Base-by-base conservation (phyloP, 176 grass and related monocot species). In the Elaeis guineensis region DNA sequence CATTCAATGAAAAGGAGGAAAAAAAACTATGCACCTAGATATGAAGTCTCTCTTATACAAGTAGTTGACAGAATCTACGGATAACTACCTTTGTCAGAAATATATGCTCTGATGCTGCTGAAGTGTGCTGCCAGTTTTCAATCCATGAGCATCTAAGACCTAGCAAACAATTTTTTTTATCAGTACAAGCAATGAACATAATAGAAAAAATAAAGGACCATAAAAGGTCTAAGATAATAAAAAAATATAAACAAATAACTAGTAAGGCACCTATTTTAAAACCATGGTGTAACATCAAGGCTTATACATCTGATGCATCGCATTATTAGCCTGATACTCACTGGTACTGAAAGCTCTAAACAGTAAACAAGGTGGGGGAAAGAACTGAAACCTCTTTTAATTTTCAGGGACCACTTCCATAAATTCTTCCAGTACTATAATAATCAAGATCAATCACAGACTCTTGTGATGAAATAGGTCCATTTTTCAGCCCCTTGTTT, bases 391-490 rank as follows among this genome's bases (percentile, higher is more conserved):
- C 93, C 81, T 98, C 78, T 81, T 89, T 98, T 22, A 98, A 83
- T 66, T 86, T 69, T 98, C 79, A 44, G 74, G 84, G 21, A 81
- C 87, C 19, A 98, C 81, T 65, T 92, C 87, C 66, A 83, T 71
- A 75, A 98, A 76, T 80, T 98, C 93, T 69, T 98, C 93, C 60
- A 86, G 81, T 81, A 57, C 50, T 86, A 54, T 89, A 98, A 67
- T 92, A 91, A 74, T 98, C 84, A 66, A 98, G 87, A 77, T 98
- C 88, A 67, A 98, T 82, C 62, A 73, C 66, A 62, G 76, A 74
- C 20, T 85, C 87, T 64, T 74, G 73, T 32, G 59, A 50, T 5
- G 28, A 52, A 21, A 49, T 12, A 24, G 48, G 49, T 50, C 75
- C 78, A 52, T 64, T 89, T 69, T 85, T 78, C 59, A n/a, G 16